Base-by-base conservation (phyloP, 2,329 filamentous ascomycete species). In the Cladosporium velox region DNA sequence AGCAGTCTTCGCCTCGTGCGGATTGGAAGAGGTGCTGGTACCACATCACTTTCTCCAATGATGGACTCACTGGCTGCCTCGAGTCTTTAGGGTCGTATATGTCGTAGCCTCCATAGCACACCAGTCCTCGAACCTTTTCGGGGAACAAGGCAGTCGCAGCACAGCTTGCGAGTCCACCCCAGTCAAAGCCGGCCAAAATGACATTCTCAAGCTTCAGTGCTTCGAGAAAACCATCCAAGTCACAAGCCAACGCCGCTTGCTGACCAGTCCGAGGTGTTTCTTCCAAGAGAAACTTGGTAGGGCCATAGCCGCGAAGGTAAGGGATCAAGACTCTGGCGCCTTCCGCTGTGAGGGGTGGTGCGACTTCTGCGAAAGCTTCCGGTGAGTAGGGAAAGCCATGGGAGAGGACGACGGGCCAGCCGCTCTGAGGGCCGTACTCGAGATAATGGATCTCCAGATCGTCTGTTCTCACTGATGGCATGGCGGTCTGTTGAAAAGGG, bases 101-200 rank as follows among this genome's bases (percentile, higher is more conserved):
- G 28, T 54, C 51, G 51, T 54, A 54, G 4, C 51, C 51, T 54
- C 51, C 51, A 54, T 54, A 54, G 18, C 51, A 54, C 18, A 54
- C 26, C 51, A 54, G 32, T 11, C 51, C 51, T 54, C 15, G 10
- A 4, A 54, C 28, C 11, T n/a, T 28, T 21, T 54, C 28, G 15
- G 51, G 51, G n/a, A 54, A 54, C 26, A 54, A 32, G 14, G 28
- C 51, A 54, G 51, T 32, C 2, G 51, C 51, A 8, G 51, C 51
- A 21, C 51, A 54, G 51, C 51, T 21, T n/a, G 51, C 51, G 7
- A 54, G 28, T 4, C 51, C 51, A 12, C 51, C 51, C 51, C 51
- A 54, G 28, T 54, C 51, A 15, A 54, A 54, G 26, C 51, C 51
- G 11, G 51, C 51, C 28, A 54, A 11, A 5, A 54, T n/a, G 24